Conservation (phyloP, 2,329 filamentous ascomycete species). For the Alternaria alternata region DNA sequence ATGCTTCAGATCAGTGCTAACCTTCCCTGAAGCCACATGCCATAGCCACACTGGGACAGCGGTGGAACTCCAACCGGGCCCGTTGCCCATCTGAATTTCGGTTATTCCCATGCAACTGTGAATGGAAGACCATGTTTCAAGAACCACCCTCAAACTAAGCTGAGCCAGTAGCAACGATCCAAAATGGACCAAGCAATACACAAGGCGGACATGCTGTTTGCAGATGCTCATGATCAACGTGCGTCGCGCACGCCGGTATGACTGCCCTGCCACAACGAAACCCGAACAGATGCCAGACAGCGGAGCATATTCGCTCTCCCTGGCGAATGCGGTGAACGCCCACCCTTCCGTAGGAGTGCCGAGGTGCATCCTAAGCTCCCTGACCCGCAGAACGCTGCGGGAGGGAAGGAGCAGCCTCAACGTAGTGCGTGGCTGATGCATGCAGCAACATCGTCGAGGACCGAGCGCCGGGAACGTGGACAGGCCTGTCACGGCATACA, state of each 20-base stretch:
- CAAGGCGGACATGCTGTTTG: neutral
- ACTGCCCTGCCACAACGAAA: conserved; percentile 9
- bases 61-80: conserved; percentile 4
- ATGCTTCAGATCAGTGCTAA: conserved; percentile 7
- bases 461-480: conserved; percentile 3
- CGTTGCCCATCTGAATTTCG: conserved; percentile 1
- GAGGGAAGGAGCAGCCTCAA: conserved; percentile 2
- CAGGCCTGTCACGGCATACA: conserved; percentile 4
- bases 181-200: conserved; percentile 1
- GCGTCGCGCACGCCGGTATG: conserved; percentile 17
- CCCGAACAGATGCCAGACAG: conserved; percentile 6
- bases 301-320: conserved; percentile 8
- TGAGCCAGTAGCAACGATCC: conserved; percentile 12
- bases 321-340: conserved; percentile 10
- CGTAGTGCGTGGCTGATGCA: conserved; percentile 15
- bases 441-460: conserved; percentile 2
- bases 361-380: conserved; percentile 1
- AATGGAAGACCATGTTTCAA: conserved; percentile 2
- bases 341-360: conserved; percentile 1
- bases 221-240: neutral
- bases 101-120: neutral
- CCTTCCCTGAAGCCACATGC: conserved; percentile 13
- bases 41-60: conserved; percentile 20
- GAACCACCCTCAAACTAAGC: conserved; percentile 8
- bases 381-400: conserved; percentile 1